phyloP scores from a whole-genome alignment of 2,329 filamentous ascomycete species.

The Mycosphaerella arachidis region DNA sequence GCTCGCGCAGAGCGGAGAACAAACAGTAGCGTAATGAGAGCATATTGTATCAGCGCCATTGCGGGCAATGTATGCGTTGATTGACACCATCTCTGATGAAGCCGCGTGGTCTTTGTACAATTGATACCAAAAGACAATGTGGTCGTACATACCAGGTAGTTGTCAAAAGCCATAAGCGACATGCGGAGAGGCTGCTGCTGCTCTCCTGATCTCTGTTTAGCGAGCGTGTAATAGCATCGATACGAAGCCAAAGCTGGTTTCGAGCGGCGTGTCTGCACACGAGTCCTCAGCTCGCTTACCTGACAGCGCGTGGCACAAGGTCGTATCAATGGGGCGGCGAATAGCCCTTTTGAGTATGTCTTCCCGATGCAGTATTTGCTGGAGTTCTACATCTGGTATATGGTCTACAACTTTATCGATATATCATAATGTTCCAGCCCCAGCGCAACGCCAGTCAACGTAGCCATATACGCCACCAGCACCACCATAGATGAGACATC shows the following conservation, averaged over 20 bases:
- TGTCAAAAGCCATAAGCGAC: background rate
- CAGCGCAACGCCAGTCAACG: constrained; percentile 64
- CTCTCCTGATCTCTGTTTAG: background rate
- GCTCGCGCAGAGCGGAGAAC: background rate
- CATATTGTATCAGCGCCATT: background rate
- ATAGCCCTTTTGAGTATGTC: background rate
- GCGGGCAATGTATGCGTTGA: background rate
- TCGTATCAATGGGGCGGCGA: background rate
- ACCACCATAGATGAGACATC: constrained; percentile 66
- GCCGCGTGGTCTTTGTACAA: background rate
- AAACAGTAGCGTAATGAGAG: background rate
- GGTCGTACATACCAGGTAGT: background rate
- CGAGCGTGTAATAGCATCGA: background rate
- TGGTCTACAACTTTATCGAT: constrained; percentile 61
- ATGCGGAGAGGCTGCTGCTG: background rate
- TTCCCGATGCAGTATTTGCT: background rate
- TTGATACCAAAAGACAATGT: background rate
- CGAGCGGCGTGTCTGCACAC: no score
- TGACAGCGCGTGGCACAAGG: background rate
- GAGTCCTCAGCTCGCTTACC: background rate
- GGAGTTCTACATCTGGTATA: background rate
- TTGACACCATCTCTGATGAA: background rate
- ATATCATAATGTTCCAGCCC: constrained; percentile 61
- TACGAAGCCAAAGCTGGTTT: background rate
- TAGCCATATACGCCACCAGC: constrained; percentile 65